Conservation (phyloP, 768 basidiomycete species). For the Clathrus columnatus region DNA sequence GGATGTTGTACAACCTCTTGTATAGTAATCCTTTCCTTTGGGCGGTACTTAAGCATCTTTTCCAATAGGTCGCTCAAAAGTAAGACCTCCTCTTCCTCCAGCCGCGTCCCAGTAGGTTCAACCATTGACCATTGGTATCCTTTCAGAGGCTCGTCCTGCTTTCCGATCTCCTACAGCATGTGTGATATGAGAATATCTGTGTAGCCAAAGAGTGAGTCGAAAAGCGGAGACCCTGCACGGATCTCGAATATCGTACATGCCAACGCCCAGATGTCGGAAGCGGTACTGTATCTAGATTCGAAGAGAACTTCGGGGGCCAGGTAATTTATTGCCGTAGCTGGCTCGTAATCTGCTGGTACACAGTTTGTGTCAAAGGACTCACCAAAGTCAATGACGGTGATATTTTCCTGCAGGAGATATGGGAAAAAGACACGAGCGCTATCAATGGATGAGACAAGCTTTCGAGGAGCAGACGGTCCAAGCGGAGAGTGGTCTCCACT, state of each 20-base stretch:
- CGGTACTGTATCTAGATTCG: slow-evolving; percentile 19
- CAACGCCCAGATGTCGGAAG: slow-evolving; percentile 33
- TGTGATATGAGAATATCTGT: slow-evolving; percentile 22
- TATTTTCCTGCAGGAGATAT: slow-evolving; percentile 24
- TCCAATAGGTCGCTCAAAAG: slow-evolving; percentile 31
- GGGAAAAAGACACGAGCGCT: slow-evolving; percentile 15
- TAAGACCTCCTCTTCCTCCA: slow-evolving; percentile 25
- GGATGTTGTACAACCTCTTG: slow-evolving; percentile 27
- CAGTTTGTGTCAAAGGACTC: slow-evolving; percentile 23
- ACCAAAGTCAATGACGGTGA: slow-evolving; percentile 31
- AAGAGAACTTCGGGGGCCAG: slow-evolving; percentile 30
- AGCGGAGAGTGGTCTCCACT: slow-evolving; percentile 18
- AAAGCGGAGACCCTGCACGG: slow-evolving; percentile 32
- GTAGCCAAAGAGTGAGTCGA: slow-evolving; percentile 28
- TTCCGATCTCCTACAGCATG: slow-evolving; percentile 24
- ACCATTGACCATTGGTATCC: slow-evolving; percentile 27
- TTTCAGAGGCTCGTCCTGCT: slow-evolving; percentile 18
- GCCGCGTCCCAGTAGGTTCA: slow-evolving; percentile 21
- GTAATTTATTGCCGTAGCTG: slow-evolving; percentile 26
- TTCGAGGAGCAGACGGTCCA: slow-evolving; percentile 23
- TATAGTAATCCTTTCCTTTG: slow-evolving; percentile 33
- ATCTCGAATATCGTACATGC: slow-evolving; percentile 36
- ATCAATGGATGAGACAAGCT: slow-evolving; percentile 21
- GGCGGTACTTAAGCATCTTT: slow-evolving; percentile 33
- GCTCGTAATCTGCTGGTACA: slow-evolving; percentile 24